These are phyloP conservation scores for Arthrobotrys pseudoclavata DNA, from an alignment of 2,329 filamentous ascomycete species.

Conservation along the genomic window DNA sequence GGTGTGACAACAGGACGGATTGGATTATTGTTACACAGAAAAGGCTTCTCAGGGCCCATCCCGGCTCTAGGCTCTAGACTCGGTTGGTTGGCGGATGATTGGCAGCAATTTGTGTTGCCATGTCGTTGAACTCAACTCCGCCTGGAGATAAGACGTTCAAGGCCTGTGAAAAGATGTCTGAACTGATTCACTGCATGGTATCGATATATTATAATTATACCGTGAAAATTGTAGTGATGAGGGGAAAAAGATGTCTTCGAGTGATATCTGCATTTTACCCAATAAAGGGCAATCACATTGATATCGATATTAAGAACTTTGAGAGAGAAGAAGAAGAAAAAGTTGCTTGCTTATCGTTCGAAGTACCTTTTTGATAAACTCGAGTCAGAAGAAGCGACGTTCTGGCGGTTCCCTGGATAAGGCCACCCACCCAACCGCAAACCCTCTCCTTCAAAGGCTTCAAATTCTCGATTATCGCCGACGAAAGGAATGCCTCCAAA, in stretches of 20 bases:
- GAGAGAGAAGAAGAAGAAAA: background rate
- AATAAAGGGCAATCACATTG: background rate
- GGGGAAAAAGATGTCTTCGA: background rate
- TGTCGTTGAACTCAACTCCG: constrained; percentile 6
- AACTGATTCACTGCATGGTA: too few relatives aligned
- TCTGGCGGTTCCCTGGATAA: constrained; percentile 4
- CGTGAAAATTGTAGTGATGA: background rate
- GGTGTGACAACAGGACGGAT: constrained; percentile 3
- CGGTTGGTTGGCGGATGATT: constrained; percentile 2
- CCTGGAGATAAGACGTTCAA: background rate
- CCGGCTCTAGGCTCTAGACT: constrained; percentile 1
- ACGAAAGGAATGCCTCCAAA: constrained; percentile 23
- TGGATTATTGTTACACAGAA: constrained; percentile 24
- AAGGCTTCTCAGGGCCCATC: constrained; percentile 16
- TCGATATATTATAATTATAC: too few relatives aligned
- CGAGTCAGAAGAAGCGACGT: constrained; percentile 25
- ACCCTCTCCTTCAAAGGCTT: background rate
- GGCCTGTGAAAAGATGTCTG: background rate
- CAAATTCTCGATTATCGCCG: constrained; percentile 6
- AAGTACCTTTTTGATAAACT: constrained; percentile 4
- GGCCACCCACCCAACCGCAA: background rate
- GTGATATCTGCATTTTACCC: background rate
- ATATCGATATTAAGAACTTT: background rate
- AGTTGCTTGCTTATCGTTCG: background rate
- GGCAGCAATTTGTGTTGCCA: constrained; percentile 12